These are phyloP conservation scores for Lecanicillium sp. DNA, from an alignment of 2,329 filamentous ascomycete species.

Conservation along the genomic window DNA sequence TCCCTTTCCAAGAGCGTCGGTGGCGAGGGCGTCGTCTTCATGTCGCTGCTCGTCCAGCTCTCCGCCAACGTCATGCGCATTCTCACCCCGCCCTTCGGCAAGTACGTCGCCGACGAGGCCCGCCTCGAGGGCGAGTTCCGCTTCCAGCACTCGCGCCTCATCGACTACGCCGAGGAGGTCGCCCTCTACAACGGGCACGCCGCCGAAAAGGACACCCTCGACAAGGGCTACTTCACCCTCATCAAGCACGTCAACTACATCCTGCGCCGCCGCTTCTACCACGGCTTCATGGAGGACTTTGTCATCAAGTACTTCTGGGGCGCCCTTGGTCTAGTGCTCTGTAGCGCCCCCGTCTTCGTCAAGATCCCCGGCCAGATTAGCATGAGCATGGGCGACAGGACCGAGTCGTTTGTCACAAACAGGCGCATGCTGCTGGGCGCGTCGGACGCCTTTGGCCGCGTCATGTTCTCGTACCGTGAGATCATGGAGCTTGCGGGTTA, in stretches of 20 bases:
- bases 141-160: constrained; percentile 88
- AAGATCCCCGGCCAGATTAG: constrained; percentile 69
- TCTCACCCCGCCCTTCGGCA: constrained; percentile 91
- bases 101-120: constrained; percentile 95
- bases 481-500: constrained; percentile 94
- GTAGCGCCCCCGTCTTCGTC: constrained; percentile 93
- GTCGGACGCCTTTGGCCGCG: constrained; percentile 88
- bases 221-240: constrained; percentile 97
- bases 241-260: constrained; percentile 99
- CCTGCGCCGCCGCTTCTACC: constrained; percentile 81
- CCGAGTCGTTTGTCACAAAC: constrained; percentile 85
- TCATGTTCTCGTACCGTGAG: constrained; percentile 98
- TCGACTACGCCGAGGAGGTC: constrained; percentile 93
- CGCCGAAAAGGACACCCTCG: constrained; percentile 90
- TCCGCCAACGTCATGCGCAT: constrained; percentile 91
- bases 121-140: constrained; percentile 92
- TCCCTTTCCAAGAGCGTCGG: constrained; percentile 92
- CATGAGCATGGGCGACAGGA: constrained; percentile 63
- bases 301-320: constrained; percentile 99
- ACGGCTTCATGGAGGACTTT: constrained; percentile 99
- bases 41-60: constrained; percentile 88
- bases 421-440: constrained; percentile 84
- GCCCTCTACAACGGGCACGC: constrained; percentile 88
- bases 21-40: constrained; percentile 89
- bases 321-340: constrained; percentile 81